phyloP scores from a whole-genome alignment of 2,329 filamentous ascomycete species.

The Colletotrichum theobromicola region DNA sequence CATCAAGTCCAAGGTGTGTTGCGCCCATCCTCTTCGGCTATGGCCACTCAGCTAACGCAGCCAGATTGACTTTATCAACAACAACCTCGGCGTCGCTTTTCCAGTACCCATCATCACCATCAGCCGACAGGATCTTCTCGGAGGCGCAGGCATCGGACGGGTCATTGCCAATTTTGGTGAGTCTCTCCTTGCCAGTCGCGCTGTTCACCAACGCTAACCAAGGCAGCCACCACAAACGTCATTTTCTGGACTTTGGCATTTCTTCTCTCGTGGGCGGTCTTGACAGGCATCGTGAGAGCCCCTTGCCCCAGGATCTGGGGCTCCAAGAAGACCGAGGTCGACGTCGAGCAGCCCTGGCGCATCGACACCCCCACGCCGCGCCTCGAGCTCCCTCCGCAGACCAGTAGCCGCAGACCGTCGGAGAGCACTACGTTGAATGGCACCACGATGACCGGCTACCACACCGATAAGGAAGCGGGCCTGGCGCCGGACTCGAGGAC shows the following conservation, averaged over 20 bases:
- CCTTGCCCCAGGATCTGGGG: neutral
- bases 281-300: neutral
- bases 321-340: neutral
- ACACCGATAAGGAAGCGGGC: slow-evolving; percentile 18
- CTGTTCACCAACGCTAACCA: neutral
- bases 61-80: slow-evolving; percentile 55
- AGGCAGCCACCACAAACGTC: slow-evolving; percentile 37
- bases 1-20: slow-evolving; percentile 38
- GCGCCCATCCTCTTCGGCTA: neutral
- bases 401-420: neutral
- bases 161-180: slow-evolving; percentile 51
- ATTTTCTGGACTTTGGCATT: slow-evolving; percentile 40
- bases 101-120: slow-evolving; percentile 55
- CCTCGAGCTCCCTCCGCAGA: neutral
- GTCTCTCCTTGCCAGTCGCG: slow-evolving; percentile 11
- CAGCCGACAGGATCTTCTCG: slow-evolving; percentile 36
- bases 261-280: slow-evolving; percentile 16
- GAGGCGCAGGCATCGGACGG: slow-evolving; percentile 39
- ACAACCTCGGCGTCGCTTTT: slow-evolving; percentile 56
- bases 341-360: neutral
- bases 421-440: slow-evolving; percentile 10
- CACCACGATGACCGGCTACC: slow-evolving; percentile 3
- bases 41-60: neutral
- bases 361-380: neutral
- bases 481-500: neutral